Base-by-base conservation (phyloP, 805 yeast genomes). In the Hanseniaspora pseudoguilliermondii region DNA sequence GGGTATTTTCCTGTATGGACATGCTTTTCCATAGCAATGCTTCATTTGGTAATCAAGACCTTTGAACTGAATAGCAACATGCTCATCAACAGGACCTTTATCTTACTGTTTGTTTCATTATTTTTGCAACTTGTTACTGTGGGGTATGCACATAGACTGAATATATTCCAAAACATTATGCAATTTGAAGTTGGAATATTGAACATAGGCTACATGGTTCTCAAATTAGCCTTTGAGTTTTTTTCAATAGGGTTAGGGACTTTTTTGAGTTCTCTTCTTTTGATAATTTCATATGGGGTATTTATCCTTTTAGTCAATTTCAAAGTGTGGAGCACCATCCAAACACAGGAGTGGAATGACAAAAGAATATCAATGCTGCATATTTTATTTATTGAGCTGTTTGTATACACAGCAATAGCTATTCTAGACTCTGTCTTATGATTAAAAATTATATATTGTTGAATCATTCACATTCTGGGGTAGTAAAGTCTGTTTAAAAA, bases 1-100 rank as follows among this genome's bases (percentile, higher is more conserved):
- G 25, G 23, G 2, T 50, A 41, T 29, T 50, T 50, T 16, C 36
- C 44, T 9, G 16, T 50, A 16, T 50, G 54, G 54, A 50, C 54
- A 6, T 50, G 47, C 16, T 23, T 41, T 7, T 6, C 23, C n/a
- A 32, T 42, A 32, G 20, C 48, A 10, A n/a, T 50, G 21, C n/a
- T 35, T 13, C 54, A 50, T 16, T 16, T 50, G 20, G 15, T 42
- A n/a, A 38, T 42, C n/a, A 21, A 25, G 15, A 50, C 54, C 3
- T 23, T 41, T 16, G 27, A 43, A 16, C 32, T 49, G 8, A 40
- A 49, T 11, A 11, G 9, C 15, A 38, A 29, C 18, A 49, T 40
- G n/a, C 10, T 49, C 5, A 35, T 42, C 15, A 41, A 41, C 23
- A 20, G 32, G 15, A 50, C 47, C 5, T 15, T 41, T 2, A 7